Base-by-base conservation (phyloP, 805 yeast species). In the Suhomyces pyralidae region DNA sequence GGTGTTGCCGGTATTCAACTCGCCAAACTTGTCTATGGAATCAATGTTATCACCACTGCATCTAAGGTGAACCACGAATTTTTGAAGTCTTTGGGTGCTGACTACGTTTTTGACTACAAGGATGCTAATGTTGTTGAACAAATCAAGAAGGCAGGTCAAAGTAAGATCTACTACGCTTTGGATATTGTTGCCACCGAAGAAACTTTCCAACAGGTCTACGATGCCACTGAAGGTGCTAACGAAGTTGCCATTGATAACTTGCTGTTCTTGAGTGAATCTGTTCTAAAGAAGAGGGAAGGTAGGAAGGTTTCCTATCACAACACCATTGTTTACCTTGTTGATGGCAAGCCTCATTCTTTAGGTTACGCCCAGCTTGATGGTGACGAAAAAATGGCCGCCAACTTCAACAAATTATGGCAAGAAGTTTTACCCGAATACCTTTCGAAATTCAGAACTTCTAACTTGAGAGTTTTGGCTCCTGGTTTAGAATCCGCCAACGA, bases 181-280 rank as follows among this genome's bases (percentile, higher is more conserved):
- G 73, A 70, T 51, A 57, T 67, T 17, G 61, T 70, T 26, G 57
- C 69, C 19, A 45, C 45, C 6, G 25, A 26, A 3, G 54, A 55
- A 19, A 60, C 73, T n/a, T 60, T 62, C 50, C 73, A 69, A 55
- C 22, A 56, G 14, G 56, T 58, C 20, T 66, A 64, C 55, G 71
- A 67, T 51, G 62, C 70, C 3, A 65, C 71, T 14, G 63, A 59
- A 25, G 66, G 65, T 4, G 42, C 66, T 12, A 52, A 55, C 7
- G 45, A 50, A 8, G 66, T 59, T 26, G 15, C 44, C 20, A 24
- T 58, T 25, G 53, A 53, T 45, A 50, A 25, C 45, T 50, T 40
- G 53, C 22, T 44, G 45, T 32, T 8, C 46, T 46, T 46, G 25
- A 20, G 17, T 10, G 28, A 10, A 12, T 25, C 28, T 22, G 22